These are phyloP conservation scores for Zymoseptoria passerinii DNA, from an alignment of 2,329 filamentous ascomycete genomes.

Conservation along the genomic window DNA sequence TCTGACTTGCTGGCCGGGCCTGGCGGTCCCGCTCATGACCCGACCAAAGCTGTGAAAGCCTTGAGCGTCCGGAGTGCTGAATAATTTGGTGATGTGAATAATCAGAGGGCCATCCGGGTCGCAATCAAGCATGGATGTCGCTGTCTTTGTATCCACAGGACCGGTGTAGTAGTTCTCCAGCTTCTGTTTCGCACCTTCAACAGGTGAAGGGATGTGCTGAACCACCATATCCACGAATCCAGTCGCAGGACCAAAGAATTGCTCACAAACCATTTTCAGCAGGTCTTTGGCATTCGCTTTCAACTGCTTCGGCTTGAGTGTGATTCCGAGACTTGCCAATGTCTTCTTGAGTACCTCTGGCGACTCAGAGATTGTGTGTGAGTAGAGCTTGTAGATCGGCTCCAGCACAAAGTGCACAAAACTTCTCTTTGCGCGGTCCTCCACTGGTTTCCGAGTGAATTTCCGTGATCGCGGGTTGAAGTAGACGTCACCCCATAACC, in stretches of 20 bases:
- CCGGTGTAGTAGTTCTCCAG: conserved; percentile 88
- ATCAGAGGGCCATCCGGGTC: conserved; percentile 84
- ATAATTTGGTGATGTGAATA: conserved; percentile 88
- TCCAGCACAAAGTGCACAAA: conserved; percentile 95
- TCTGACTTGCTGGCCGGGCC: conserved; percentile 71
- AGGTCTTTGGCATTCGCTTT: conserved; percentile 83
- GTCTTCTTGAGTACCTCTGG: conserved; percentile 76
- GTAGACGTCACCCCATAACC: conserved; percentile 94
- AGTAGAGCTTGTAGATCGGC: conserved; percentile 95
- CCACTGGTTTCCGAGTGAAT: conserved; percentile 79
- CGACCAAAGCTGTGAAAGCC: conserved; percentile 83
- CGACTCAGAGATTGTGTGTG: conserved; percentile 85
- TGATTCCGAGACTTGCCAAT: conserved; percentile 69
- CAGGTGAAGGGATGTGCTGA: conserved; percentile 78
- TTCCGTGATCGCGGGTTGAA: conserved; percentile 85
- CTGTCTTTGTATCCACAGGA: conserved; percentile 72
- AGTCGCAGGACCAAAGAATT: conserved; percentile 84
- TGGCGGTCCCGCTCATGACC: conserved; percentile 84
- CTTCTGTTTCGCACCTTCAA: conserved; percentile 65
- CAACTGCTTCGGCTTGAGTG: conserved; percentile 84
- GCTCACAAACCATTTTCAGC: conserved; percentile 80
- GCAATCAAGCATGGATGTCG: conserved; percentile 69
- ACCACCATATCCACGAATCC: conserved; percentile 96
- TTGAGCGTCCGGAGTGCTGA: conserved; percentile 83
- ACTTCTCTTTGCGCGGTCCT: conserved; percentile 70